Percentiles rank a stretch among this genome's conserved stretches.
These are phyloP conservation scores for Ogataea nakhonphanomensis DNA, from an alignment of 805 yeast genomes.

Conservation along the genomic window DNA sequence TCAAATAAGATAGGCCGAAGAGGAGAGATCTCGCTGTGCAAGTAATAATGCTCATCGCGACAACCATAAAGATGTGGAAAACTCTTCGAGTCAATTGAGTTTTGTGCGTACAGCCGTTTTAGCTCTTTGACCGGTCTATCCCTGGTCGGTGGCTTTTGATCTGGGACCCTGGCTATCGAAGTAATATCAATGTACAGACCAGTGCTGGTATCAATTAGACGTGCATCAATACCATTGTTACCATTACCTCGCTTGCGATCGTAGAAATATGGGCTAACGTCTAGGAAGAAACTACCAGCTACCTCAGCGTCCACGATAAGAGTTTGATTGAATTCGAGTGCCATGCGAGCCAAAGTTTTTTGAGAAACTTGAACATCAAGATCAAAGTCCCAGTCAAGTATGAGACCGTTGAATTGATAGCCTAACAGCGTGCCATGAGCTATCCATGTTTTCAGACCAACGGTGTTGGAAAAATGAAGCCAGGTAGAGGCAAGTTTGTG, in stretches of 20 bases:
- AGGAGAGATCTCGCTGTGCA: constrained; percentile 48
- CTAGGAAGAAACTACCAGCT: constrained; percentile 31
- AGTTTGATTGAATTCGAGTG: constrained; percentile 46
- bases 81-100: constrained; percentile 9
- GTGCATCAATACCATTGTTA: constrained; percentile 50
- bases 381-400: constrained; percentile 61
- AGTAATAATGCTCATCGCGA: constrained; percentile 55
- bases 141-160: constrained; percentile 6
- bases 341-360: constrained; percentile 39
- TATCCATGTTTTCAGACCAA: constrained; percentile 53
- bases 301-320: constrained; percentile 43
- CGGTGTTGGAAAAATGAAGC: constrained; percentile 45
- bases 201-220: constrained; percentile 49
- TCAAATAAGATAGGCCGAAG: constrained; percentile 55
- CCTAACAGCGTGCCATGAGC: constrained; percentile 63
- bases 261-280: constrained; percentile 34
- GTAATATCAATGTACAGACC: constrained; percentile 46
- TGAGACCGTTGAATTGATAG: constrained; percentile 58
- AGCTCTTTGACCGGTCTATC: constrained; percentile 15
- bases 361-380: constrained; percentile 61
- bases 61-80: constrained; percentile 36
- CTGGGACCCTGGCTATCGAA: constrained; percentile 30
- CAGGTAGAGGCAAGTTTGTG: constrained; percentile 53
- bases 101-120: constrained; percentile 17
- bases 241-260: constrained; percentile 42